Conservation (phyloP, 2,329 filamentous ascomycete genomes). For the Alternaria metachromatica region DNA sequence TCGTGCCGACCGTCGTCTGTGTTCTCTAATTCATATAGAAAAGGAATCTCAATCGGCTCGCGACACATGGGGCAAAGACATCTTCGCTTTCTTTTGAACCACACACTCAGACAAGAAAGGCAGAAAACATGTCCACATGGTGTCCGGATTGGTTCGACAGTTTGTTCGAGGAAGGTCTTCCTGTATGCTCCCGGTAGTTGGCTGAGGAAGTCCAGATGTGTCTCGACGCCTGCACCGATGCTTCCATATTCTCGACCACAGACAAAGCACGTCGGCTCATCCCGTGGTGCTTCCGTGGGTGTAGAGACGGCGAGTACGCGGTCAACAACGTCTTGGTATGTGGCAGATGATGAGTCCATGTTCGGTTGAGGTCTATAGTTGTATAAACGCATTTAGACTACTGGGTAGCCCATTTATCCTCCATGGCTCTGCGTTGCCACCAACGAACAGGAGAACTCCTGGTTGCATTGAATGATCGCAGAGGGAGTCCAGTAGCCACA, state of each 20-base stretch:
- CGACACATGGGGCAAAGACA: constrained; percentile 10
- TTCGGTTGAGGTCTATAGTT: background rate
- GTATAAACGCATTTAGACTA: background rate
- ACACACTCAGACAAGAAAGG: constrained; percentile 4
- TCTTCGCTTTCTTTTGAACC: background rate
- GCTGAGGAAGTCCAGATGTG: background rate
- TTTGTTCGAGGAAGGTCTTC: background rate
- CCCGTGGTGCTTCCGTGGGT: background rate
- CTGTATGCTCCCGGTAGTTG: background rate
- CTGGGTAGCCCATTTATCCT: background rate
- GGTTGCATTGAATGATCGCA: background rate
- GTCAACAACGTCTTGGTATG: constrained; percentile 9
- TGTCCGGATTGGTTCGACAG: background rate
- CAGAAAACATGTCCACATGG: constrained; percentile 7
- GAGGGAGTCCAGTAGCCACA: background rate
- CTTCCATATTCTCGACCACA: background rate
- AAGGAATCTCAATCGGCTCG: background rate
- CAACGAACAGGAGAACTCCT: background rate
- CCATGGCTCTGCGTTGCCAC: background rate
- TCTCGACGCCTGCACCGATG: background rate
- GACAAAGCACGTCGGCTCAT: background rate
- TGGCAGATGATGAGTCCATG: background rate
- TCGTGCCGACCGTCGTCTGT: background rate
- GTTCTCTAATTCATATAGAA: background rate
- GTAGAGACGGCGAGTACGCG: background rate